phyloP scores from a whole-genome alignment of 164 flowering plant genomes.

The Saururus chinensis region DNA sequence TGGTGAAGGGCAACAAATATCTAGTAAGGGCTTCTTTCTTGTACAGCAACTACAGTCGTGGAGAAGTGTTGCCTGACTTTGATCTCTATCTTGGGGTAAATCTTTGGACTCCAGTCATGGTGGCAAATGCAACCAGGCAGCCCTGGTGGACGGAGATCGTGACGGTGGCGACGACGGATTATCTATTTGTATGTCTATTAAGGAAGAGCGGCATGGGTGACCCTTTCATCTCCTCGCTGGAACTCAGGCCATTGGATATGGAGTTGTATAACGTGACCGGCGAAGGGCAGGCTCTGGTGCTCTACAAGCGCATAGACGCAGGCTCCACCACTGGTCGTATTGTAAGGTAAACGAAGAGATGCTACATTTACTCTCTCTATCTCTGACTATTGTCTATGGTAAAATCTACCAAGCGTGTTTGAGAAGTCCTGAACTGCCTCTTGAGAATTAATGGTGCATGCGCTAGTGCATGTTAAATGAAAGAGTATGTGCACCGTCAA shows the following conservation, averaged over 20 bases:
- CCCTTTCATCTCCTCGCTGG: background rate
- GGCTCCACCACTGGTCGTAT: background rate
- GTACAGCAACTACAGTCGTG: conserved; percentile 37
- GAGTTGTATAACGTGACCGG: background rate
- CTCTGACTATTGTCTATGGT: too few species aligned
- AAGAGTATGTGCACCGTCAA: too few species aligned
- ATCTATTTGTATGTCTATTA: conserved; percentile 23
- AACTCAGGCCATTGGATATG: background rate
- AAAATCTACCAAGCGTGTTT: too few species aligned
- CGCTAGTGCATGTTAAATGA: too few species aligned
- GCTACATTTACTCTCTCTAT: too few species aligned
- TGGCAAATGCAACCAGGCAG: background rate
- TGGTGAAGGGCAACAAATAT: conserved; percentile 10
- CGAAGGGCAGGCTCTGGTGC: background rate
- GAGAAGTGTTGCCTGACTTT: conserved; percentile 18
- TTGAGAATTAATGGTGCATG: too few species aligned
- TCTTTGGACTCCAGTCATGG: conserved; percentile 21
- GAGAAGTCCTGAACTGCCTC: too few species aligned
- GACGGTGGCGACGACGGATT: conserved; percentile 5
- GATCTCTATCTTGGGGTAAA: conserved; percentile 32
- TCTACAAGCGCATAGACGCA: background rate
- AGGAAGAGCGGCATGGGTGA: background rate
- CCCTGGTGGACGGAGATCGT: conserved; percentile 18
- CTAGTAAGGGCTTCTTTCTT: conserved; percentile 38
- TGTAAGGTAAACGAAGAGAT: background rate